Evolutionary conservation across 495 filamentous ascomycete species (phyloP), one percentile per base, ranked within the genome.

Genomic region (Daldinia concentrica): DNA sequence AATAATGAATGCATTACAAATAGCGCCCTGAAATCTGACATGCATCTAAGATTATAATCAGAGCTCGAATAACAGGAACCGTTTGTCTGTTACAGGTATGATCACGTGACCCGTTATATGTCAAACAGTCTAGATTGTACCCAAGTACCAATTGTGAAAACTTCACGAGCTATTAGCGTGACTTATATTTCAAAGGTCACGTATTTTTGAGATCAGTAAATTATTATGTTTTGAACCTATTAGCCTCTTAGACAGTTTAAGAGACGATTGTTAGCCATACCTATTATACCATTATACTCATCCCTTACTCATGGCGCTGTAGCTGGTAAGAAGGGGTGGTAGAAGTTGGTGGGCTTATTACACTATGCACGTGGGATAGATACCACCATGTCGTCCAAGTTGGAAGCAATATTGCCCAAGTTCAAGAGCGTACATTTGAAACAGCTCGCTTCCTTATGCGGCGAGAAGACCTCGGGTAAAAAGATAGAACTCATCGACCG

Each of bases 401-500:
- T 62, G 3, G 37, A 69, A 36, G 12, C 15, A 6, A 26, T 68
- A 9, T 39, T 73, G 17, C 61, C 61, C 14, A 66, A 64, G 1
- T 64, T 77, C 50, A 67, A 57, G 26, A 39, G 0, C 24, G 6
- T 2, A 1, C 39, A 75, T 6, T 43, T 78, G 24, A 55, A 57
- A 55, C 69, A 74, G 14, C 72, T 78, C 30, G 57, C 69, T 29
- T 52, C 62, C 27, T 50, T 75, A 24, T 75, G 74, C 58, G 76
- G 76, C 50, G 60, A 70, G 4, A 55, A 64, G 8, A 41, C 30
- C 22, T 56, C 64, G 2, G 76, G 76, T 24, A 61, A 4, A 4
- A 78, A 78, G 43, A 2, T 43, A 0, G 71, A 74, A 9, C 52
- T 78, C 34, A 34, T 66, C 61, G 45, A 68, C 34, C 74, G 72